Base-by-base conservation (phyloP, 352 stramenopile species). In the Globisporangium paddicum region DNA sequence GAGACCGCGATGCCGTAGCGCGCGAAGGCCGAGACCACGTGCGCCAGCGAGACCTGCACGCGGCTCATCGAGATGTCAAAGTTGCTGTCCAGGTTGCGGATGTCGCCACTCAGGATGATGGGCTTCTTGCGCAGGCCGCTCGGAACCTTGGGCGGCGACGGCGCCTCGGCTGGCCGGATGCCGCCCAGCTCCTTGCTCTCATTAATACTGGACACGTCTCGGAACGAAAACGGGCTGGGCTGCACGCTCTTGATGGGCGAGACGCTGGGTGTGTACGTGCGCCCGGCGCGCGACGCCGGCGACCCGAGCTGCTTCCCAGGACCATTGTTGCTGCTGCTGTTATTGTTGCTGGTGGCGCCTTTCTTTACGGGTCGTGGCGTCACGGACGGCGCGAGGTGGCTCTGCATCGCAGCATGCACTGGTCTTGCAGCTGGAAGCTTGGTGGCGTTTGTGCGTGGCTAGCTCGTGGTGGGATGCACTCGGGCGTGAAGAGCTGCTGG, bases 31-130 rank as follows among this genome's bases (percentile, higher is more conserved):
- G 69, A 63, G 14, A 73, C 56, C 18, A 89, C 66, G 37, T 87
- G 75, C 6, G 60, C 42, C 25, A 86, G 69, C 13, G 67, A 68
- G n/a, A 83, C 55, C 6, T 63, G 55, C 34, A 74, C 69, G 5
- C 60, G 58, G 64, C 73, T 77, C 63, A 73, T 78, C 9, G 75
- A 68, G 44, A 91, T 56, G 5, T 77, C 64, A 44, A 91, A 89
- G 50, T 87, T 87, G 55, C 66, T 87, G 23, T 73, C 75, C 19
- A 91, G 60, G 60, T 91, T 91, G 35, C 82, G 77, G 48, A 89
- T 87, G 58, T 91, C 82, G 2, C 82, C 82, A 10, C 66, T 75
- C 10, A 87, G 53, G 42, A 89, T 83, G 48, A 91, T 37, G 51
- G 68, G 77, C 57, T 87, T 89, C 68, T 87, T 87, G 4, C 77